Evolutionary conservation across 345 rosid species (phyloP).

Genomic region (Mangifera indica): DNA sequence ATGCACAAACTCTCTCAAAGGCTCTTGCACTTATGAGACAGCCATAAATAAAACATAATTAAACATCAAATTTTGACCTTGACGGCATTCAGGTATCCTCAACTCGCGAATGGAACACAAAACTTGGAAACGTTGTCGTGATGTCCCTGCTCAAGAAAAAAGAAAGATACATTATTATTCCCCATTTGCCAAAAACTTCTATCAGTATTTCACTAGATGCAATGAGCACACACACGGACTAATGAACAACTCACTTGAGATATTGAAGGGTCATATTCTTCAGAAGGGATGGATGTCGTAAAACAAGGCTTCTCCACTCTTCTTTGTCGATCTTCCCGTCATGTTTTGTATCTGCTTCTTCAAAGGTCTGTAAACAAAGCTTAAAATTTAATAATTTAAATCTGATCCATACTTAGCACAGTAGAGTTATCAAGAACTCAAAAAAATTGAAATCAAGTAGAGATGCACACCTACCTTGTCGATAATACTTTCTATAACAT

Average conservation of each 20-base stretch:
- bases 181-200: too few species aligned
- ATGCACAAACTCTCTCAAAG: conserved; percentile 15
- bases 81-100: conserved; percentile 58
- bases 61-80: background rate
- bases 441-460: background rate
- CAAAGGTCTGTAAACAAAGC: conserved; percentile 69
- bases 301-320: conserved; percentile 94
- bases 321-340: conserved; percentile 95
- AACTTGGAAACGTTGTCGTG: conserved; percentile 95
- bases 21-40: conserved; percentile 9
- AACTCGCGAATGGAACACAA: conserved; percentile 96
- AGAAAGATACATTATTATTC: too few species aligned
- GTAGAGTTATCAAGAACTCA: background rate
- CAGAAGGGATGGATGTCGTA: conserved; percentile 86
- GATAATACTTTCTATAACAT: conserved; percentile 88
- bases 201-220: too few species aligned
- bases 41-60: conserved; percentile 24
- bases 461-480: conserved; percentile 64
- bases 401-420: background rate
- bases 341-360: conserved; percentile 96
- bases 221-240: background rate
- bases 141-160: conserved; percentile 64
- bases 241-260: conserved; percentile 67
- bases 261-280: conserved; percentile 99
- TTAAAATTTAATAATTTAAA: conserved; percentile 8